phyloP scores from a whole-genome alignment of 1,139 yeast species.

The Blastobotrys petasosporus region DNA sequence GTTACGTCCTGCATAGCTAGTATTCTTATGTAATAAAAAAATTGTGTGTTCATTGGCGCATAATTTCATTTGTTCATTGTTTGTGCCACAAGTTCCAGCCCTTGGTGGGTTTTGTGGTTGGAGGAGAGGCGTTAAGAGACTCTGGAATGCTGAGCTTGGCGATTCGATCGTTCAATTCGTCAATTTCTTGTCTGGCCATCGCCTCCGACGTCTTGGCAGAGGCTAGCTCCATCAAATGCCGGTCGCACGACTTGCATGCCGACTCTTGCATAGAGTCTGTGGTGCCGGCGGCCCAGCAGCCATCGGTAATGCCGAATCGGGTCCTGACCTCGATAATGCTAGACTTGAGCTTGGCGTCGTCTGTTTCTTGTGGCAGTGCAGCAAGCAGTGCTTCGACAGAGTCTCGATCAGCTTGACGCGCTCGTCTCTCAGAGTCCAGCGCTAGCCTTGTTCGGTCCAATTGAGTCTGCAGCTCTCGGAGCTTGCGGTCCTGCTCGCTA shows the following conservation, averaged over 20 bases:
- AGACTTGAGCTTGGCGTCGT: slow-evolving; percentile 6
- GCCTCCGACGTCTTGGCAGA: slow-evolving; percentile 30
- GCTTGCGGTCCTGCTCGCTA: slow-evolving; percentile 9
- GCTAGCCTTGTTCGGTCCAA: slow-evolving; percentile 16
- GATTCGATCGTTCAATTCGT: slow-evolving; percentile 25
- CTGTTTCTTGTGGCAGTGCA: slow-evolving; percentile 6
- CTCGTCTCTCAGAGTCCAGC: slow-evolving; percentile 18
- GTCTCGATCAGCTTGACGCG: slow-evolving; percentile 17
- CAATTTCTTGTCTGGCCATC: slow-evolving; percentile 31
- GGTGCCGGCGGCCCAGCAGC: not conserved
- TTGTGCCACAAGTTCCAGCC: slow-evolving; percentile 6
- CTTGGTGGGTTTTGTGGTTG: not conserved
- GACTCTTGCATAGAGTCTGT: not conserved
- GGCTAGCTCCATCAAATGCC: slow-evolving; percentile 30
- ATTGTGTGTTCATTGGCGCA: too few relatives aligned
- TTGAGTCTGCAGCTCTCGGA: slow-evolving; percentile 17
- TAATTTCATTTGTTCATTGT: not conserved
- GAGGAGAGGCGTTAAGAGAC: not conserved
- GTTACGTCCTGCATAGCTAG: not conserved
- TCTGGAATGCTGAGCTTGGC: not conserved
- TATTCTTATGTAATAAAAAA: too few relatives aligned
- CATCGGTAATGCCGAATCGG: slow-evolving; percentile 10
- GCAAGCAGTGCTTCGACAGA: slow-evolving; percentile 13
- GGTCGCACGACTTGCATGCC: slow-evolving; percentile 24
- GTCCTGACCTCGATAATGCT: slow-evolving; percentile 7